Conservation (phyloP, 768 basidiomycete species). For the Trametes elegans region DNA sequence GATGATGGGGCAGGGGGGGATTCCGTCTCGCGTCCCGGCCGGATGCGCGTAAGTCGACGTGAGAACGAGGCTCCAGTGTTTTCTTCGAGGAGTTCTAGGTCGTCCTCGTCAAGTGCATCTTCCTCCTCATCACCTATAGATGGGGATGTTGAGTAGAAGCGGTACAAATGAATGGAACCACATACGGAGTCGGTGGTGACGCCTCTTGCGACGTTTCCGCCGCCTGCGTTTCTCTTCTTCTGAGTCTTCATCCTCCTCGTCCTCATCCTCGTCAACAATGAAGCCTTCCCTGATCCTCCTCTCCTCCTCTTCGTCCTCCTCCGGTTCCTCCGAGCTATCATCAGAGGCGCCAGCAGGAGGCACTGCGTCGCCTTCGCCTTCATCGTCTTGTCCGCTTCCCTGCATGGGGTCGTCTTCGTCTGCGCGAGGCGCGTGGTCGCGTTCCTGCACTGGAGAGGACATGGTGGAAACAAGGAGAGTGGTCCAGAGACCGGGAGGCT, state of each 20-base stretch:
- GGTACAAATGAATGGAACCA: conserved; percentile 32
- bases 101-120: conserved; percentile 73
- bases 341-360: conserved; percentile 55
- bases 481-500: conserved; percentile 3
- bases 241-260: conserved; percentile 68
- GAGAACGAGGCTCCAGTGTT: conserved; percentile 80
- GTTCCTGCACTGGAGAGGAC: conserved; percentile 44
- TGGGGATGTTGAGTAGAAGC: conserved; percentile 10
- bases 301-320: conserved; percentile 89
- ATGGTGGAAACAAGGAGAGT: conserved; percentile 24
- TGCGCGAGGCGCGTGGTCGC: conserved; percentile 26
- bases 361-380: conserved; percentile 55
- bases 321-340: conserved; percentile 87
- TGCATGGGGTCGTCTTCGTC: conserved; percentile 64
- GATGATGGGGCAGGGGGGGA: conserved; percentile 65
- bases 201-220: conserved; percentile 64
- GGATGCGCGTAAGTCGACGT: conserved; percentile 63
- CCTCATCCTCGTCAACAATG: conserved; percentile 89
- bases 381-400: conserved; percentile 40
- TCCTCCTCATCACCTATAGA: conserved; percentile 52
- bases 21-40: conserved; percentile 70
- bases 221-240: conserved; percentile 58
- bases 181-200: conserved; percentile 49
- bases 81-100: conserved; percentile 80
- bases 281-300: conserved; percentile 81